Evolutionary conservation across 2,329 filamentous ascomycete genomes (phyloP), one percentile per base, ranked within the genome.

Genomic region (Lasiodiplodia gonubiensis): DNA sequence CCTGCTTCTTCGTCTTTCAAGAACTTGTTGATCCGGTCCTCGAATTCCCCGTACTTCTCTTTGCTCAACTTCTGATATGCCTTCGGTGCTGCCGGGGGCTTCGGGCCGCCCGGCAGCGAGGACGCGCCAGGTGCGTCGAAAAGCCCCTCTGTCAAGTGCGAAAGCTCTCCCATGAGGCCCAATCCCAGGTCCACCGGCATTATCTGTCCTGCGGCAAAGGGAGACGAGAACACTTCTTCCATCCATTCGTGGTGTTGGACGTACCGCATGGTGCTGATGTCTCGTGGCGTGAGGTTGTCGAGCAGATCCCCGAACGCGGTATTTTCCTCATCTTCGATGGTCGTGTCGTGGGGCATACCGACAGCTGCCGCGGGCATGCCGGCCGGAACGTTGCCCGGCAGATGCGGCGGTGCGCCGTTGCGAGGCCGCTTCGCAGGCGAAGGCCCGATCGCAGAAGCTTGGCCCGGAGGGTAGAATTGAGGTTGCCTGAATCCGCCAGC

Each of bases 221-320:
- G 93, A 1, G 94, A 98, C 0, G 92, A 92, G 65, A 98, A 87
- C 33, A 99, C 90, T 80, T 99, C 94, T 75, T 98, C 95, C 92
- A 99, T 97, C 95, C 94, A 98, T 78, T 97, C 93, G 74, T 99
- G 94, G 74, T 99, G 96, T 76, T 97, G 93, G 76, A 90, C 90
- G 78, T 97, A 99, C 66, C 95, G 88, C 70, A 89, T 88, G 69
- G 92, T 84, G 72, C 93, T 97, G 69, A 99, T 91, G 70, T 99
- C 95, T 52, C 94, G 88, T 3, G 94, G 94, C 0, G 93, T 94
- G 70, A 97, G 83, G 70, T 93, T 88, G 76, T 99, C 95, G 74
- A 99, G 92, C 76, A 94, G 86, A 77, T 99, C 95, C 33, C 93
- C 93, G 23, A 92, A 86, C 7, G 90, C 91, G 3, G 91, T 91